phyloP scores from a whole-genome alignment of 2,329 filamentous ascomycete genomes.

The Lasiodiplodia gonubiensis region DNA sequence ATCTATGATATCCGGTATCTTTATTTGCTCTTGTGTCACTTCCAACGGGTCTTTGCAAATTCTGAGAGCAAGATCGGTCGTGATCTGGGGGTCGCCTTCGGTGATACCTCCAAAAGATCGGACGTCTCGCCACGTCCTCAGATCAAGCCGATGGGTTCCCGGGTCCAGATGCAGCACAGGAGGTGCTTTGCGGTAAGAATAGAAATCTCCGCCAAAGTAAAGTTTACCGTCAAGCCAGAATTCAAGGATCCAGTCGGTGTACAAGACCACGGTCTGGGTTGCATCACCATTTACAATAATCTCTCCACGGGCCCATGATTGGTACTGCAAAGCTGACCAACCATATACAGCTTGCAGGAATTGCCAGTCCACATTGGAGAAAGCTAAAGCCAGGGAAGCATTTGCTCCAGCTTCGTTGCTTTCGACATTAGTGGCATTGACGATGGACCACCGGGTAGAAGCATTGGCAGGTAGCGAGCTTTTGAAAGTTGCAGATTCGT shows the following conservation, averaged over 20 bases:
- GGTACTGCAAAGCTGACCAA: slow-evolving; percentile 64
- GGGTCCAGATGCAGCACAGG: slow-evolving; percentile 56
- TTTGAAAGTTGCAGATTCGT: slow-evolving; percentile 50
- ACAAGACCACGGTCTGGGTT: slow-evolving; percentile 48
- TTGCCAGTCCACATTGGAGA: slow-evolving; percentile 60
- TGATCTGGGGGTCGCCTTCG: slow-evolving; percentile 44
- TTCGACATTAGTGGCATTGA: slow-evolving; percentile 38
- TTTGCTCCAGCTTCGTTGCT: slow-evolving; percentile 39
- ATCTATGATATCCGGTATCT: slow-evolving; percentile 60
- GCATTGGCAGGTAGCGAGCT: slow-evolving; percentile 60
- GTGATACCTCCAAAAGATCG: slow-evolving; percentile 60
- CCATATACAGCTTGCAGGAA: slow-evolving; percentile 62
- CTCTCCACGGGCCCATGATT: slow-evolving; percentile 62
- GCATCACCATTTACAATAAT: slow-evolving; percentile 48
- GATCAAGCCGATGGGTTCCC: slow-evolving; percentile 58
- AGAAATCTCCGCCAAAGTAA: slow-evolving; percentile 65
- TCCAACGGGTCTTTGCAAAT: slow-evolving; percentile 37
- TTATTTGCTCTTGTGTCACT: slow-evolving; percentile 42
- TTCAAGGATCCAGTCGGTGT: slow-evolving; percentile 58
- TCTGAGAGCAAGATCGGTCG: slow-evolving; percentile 47
- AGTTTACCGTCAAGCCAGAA: slow-evolving; percentile 58
- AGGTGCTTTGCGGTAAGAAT: slow-evolving; percentile 57
- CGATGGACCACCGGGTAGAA: slow-evolving; percentile 55
- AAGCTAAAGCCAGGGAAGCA: slow-evolving; percentile 52
- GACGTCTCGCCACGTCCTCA: slow-evolving; percentile 63